Base-by-base conservation (phyloP, 164 flowering plant species). In the Sedum album region DNA sequence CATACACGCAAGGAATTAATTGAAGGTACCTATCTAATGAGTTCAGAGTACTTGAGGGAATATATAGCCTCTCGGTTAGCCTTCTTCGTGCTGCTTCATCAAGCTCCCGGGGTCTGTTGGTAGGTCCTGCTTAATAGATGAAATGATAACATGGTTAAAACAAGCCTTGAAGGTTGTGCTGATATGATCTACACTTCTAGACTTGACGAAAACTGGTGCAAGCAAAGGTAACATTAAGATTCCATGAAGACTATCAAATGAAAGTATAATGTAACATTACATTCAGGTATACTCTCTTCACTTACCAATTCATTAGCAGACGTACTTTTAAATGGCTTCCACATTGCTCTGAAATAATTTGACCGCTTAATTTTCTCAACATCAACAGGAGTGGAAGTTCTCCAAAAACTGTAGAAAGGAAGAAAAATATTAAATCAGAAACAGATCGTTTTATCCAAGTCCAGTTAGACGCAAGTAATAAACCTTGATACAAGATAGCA, bases 51-150 rank as follows among this genome's bases (percentile, higher is more conserved):
- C 99, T 97, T 80, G 91, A 89, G 70, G 99, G 99, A 60, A 90
- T 90, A 73, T 95, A 94, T 5, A 92, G 89, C 62, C 94, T 83
- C 77, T 95, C 92, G 49, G 97, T 90, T 61, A 95, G 97, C 73
- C 97, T 84, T 73, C 97, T 83, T 73, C 99, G 78, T 66, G 97
- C 99, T 66, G 99, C 99, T 77, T 95, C 99, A 78, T 95, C 97
- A 53, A 95, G 97, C 75, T 92, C 99, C 73, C 90, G 99, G 49
- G 97, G 97, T 70, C 99, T 85, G 81, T 95, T 95, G 70, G 99
- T 95, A 71, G 99, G 97, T 72, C 99, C 99, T 95, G 83, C 31
- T 44, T 44, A 5, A 65, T 48, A 41, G 8, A 38, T 35, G 65
- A 46, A 49, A 64, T 31, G 30, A 46, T 25, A 20, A 38, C 48